Percentiles rank a stretch among this genome's conserved stretches.
These are phyloP conservation scores for Viridothelium virens DNA, from an alignment of 495 filamentous ascomycete species.

Conservation along the genomic window DNA sequence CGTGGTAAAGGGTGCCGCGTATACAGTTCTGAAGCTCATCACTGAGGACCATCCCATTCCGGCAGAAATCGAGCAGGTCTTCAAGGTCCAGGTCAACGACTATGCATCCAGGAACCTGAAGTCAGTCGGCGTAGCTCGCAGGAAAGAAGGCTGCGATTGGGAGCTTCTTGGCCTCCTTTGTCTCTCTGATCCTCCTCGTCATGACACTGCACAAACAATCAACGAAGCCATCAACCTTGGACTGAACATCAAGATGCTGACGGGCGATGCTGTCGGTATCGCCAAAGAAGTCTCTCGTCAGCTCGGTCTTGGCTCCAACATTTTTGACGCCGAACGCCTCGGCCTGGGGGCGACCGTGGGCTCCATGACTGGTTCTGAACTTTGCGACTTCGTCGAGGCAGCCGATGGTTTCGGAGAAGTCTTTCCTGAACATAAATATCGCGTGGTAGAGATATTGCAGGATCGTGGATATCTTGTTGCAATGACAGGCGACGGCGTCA, in stretches of 20 bases:
- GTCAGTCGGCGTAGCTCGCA: constrained; percentile 84
- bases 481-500: constrained; percentile 88
- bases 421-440: constrained; percentile 66
- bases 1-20: constrained; percentile 87
- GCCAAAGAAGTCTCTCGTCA: constrained; percentile 53
- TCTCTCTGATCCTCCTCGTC: constrained; percentile 65
- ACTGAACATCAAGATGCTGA: constrained; percentile 56
- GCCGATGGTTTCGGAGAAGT: constrained; percentile 63
- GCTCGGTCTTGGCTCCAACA: constrained; percentile 39
- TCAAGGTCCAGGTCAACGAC: constrained; percentile 83
- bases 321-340: constrained; percentile 29
- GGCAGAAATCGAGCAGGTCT: constrained; percentile 64
- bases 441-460: constrained; percentile 71
- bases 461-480: constrained; percentile 58
- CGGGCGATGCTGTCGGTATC: constrained; percentile 58
- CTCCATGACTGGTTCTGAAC: constrained; percentile 63
- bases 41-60: constrained; percentile 71
- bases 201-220: constrained; percentile 53
- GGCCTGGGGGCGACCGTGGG: constrained; percentile 34
- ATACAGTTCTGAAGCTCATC: constrained; percentile 74
- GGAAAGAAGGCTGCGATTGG: constrained; percentile 67
- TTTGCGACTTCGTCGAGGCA: constrained; percentile 54
- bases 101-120: constrained; percentile 89
- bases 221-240: constrained; percentile 47
- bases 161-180: constrained; percentile 57